Conservation (phyloP, 176 grass and related monocot species). For the Sorghum bicolor region Sorghum_bicolor_NCBIv3 NC_012871.2:74818501-74819000, state of each 20-base stretch:
- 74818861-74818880: slow-evolving; percentile 38
- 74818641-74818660: background rate
- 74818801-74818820: slow-evolving; percentile 15
- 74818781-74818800: slow-evolving; percentile 64
- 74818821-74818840: slow-evolving; percentile 55
- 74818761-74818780: slow-evolving; percentile 73
- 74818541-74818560: slow-evolving; percentile 90
- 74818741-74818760: slow-evolving; percentile 48
- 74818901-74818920: slow-evolving; percentile 65
- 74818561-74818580: slow-evolving; percentile 67
- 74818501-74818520: slow-evolving; percentile 87
- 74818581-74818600: slow-evolving; percentile 72
- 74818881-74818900: slow-evolving; percentile 57
- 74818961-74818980: slow-evolving; percentile 62
- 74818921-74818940: slow-evolving; percentile 67
- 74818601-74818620: background rate
- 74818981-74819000: slow-evolving; percentile 83
- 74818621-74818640: background rate
- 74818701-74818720: slow-evolving; percentile 20
- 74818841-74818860: slow-evolving; percentile 42
- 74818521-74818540: slow-evolving; percentile 69
- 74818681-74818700: background rate
- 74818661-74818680: background rate
- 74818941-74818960: slow-evolving; percentile 82
- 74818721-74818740: background rate